These are phyloP conservation scores for Hyphochytrium catenoides DNA, from an alignment of 352 stramenopile genomes.

Conservation along the genomic window DNA sequence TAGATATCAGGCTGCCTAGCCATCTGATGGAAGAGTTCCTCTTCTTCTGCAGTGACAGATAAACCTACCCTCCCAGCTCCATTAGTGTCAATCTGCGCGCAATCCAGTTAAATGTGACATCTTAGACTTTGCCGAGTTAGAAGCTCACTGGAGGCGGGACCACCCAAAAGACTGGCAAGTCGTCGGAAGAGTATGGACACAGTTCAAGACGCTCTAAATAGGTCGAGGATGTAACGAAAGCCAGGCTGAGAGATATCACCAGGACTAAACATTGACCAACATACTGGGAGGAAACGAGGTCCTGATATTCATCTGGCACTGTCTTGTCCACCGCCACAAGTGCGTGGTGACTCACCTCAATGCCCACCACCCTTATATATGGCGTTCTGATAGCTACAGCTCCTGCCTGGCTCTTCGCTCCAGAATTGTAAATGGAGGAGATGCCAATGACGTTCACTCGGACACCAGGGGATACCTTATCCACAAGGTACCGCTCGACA, in stretches of 20 bases:
- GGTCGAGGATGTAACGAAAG: neutral
- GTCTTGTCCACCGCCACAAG: too few species aligned
- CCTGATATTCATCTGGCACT: too few species aligned
- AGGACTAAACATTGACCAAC: neutral
- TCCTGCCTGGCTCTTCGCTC: slow-evolving; percentile 33
- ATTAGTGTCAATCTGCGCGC: slow-evolving; percentile 54
- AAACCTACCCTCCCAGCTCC: slow-evolving; percentile 57
- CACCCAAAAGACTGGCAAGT: too few species aligned
- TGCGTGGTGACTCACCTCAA: slow-evolving; percentile 59
- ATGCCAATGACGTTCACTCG: slow-evolving; percentile 85
- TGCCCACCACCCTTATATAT: slow-evolving; percentile 87
- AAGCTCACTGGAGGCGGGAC: too few species aligned
- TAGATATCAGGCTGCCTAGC: slow-evolving; percentile 71
- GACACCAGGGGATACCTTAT: slow-evolving; percentile 82
- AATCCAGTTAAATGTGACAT: neutral
- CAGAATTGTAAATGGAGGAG: slow-evolving; percentile 71
- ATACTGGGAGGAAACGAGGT: neutral
- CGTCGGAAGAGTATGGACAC: too few species aligned
- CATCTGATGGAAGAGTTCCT: slow-evolving; percentile 89
- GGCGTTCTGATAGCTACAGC: slow-evolving; percentile 66
- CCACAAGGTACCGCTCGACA: slow-evolving; percentile 80
- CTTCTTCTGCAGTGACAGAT: slow-evolving; percentile 86
- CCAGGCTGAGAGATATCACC: neutral
- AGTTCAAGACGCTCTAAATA: too few species aligned
- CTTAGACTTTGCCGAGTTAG: too few species aligned